Evolutionary conservation across 2,329 filamentous ascomycete species (phyloP), one percentile per base, ranked within the genome.

Genomic region (Phialophora tarda): DNA sequence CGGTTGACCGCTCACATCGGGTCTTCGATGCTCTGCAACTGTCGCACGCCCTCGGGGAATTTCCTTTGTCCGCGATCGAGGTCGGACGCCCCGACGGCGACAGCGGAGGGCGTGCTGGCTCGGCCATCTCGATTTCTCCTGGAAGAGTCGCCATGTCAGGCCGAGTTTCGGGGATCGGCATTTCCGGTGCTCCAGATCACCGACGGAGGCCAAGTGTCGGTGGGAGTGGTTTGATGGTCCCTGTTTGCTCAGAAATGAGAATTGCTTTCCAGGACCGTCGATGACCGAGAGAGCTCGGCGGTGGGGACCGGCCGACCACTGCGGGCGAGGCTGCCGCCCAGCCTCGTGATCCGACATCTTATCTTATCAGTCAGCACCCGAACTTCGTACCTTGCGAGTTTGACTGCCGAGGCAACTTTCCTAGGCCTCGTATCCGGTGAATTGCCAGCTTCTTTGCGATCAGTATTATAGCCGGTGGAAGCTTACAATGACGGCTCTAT

Each of bases 1-100:
- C 32, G 10, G 30, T n/a, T 11, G 30, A 2, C n/a, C 59, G 28
- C 6, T 61, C 59, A 38, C 59, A 61, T n/a, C 48, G 48, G 21
- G 21, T 51, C 3, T 51, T 51, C 11, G 48, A 51, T 3, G 23
- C n/a, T 23, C 21, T 51, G 48, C 48, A 51, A 23, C 48, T 51
- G 21, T 28, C 21, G 48, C 48, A 51, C 24, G 48, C 48, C 48
- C 21, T 26, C 48, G 21, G 21, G 4, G 10, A 5, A 21, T n/a
- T 4, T 17, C 6, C 17, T 8, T 8, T n/a, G 3, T 17, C 38
- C 17, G 8, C 6, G 6, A 8, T n/a, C 38, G 17, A 1, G 17
- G 23, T 51, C 48, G 48, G 48, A 51, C 1, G 48, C 21, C 23
- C 21, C 24, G 48, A 26, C 3, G 48, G 14, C 38, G 38, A 26